phyloP scores from a whole-genome alignment of 805 yeast species.

The Pichia phayaonensis region DNA sequence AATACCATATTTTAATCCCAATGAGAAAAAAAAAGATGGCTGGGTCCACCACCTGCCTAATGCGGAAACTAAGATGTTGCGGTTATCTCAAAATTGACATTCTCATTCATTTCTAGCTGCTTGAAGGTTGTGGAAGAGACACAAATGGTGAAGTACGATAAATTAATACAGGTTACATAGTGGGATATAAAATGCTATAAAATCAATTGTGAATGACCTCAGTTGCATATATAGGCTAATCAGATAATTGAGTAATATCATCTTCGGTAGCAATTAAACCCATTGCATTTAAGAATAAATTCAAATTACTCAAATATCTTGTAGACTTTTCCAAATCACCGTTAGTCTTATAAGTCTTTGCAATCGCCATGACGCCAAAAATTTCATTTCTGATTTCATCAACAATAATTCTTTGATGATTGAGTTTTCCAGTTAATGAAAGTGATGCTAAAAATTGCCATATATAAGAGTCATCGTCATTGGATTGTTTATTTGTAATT shows the following conservation, averaged over 20 bases:
- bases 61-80: neutral
- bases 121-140: neutral
- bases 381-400: constrained; percentile 92
- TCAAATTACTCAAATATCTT: constrained; percentile 62
- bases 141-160: neutral
- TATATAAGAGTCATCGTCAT: constrained; percentile 70
- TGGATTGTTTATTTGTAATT: constrained; percentile 29
- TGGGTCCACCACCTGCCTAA: neutral
- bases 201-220: neutral
- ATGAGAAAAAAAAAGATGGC: neutral
- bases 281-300: constrained; percentile 91
- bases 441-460: constrained; percentile 97
- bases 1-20: neutral
- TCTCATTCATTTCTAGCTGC: neutral
- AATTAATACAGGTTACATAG: neutral
- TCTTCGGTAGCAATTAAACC: constrained; percentile 88
- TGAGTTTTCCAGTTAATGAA: constrained; percentile 82
- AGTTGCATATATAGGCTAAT: neutral
- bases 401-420: constrained; percentile 88
- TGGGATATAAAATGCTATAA: neutral
- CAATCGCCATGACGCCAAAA: constrained; percentile 76
- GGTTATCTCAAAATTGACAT: neutral
- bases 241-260: constrained; percentile 67
- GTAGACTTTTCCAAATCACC: constrained; percentile 42
- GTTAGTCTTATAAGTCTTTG: constrained; percentile 39